Conservation (phyloP, 331 rosid species). For the Rhamnella rubrinervis region DNA sequence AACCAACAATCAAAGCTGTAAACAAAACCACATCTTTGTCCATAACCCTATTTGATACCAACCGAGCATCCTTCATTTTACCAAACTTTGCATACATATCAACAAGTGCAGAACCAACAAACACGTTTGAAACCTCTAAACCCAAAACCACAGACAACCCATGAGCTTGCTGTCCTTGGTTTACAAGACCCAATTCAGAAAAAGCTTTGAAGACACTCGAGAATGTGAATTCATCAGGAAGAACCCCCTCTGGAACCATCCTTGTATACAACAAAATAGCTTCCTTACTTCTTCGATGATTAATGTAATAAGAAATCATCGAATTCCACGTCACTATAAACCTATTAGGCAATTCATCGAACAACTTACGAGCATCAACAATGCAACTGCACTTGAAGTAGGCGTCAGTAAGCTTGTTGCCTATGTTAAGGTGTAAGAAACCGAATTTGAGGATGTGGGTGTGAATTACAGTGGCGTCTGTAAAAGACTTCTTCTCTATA, state of each 20-base stretch:
- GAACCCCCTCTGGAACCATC: constrained; percentile 55
- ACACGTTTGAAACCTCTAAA: constrained; percentile 50
- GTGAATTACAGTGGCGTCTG: constrained; percentile 39
- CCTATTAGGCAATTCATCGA: constrained; percentile 56
- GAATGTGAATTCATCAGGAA: constrained; percentile 64
- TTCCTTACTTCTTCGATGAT: constrained; percentile 39
- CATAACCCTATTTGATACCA: constrained; percentile 49
- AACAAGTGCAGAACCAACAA: constrained; percentile 62
- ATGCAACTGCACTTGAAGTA: constrained; percentile 46
- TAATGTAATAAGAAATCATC: constrained; percentile 49
- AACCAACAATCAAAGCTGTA: constrained; percentile 70
- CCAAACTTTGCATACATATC: constrained; percentile 67
- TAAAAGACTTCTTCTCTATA: constrained; percentile 34
- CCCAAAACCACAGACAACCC: constrained; percentile 70
- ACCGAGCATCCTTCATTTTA: constrained; percentile 49
- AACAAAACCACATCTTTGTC: constrained; percentile 69
- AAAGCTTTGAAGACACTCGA: constrained; percentile 62
- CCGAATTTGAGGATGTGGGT: constrained; percentile 46
- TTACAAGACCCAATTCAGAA: constrained; percentile 37
- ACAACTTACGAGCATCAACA: constrained; percentile 49
- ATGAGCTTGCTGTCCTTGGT: constrained; percentile 52
- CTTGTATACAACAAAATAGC: constrained; percentile 42
- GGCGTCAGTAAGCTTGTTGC: constrained; percentile 53
- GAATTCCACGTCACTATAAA: constrained; percentile 57
- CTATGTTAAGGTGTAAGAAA: constrained; percentile 21